Conservation (phyloP, 2,329 filamentous ascomycete genomes). For the Monilinia aucupariae region DNA sequence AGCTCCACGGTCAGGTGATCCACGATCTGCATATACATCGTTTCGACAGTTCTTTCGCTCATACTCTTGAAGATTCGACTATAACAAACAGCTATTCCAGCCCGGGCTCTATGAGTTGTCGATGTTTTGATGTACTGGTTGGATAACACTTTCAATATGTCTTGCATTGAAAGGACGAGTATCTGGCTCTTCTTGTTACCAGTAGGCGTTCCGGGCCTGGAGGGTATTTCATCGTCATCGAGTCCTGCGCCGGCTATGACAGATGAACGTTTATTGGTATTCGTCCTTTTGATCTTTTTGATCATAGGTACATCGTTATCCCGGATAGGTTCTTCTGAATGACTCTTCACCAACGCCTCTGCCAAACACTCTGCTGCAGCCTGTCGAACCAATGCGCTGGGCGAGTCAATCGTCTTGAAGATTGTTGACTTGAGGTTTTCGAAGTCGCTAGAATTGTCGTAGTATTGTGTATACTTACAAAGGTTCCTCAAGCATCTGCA, state of each 20-base stretch:
- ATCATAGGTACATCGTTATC: conserved; percentile 51
- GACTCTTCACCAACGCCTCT: conserved; percentile 74
- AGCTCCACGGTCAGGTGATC: conserved; percentile 77
- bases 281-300: conserved; percentile 68
- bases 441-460: conserved; percentile 84
- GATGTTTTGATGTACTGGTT: conserved; percentile 72
- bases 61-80: conserved; percentile 72
- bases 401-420: conserved; percentile 81
- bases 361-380: conserved; percentile 82
- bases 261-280: conserved; percentile 43
- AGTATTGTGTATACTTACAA: conserved; percentile 67
- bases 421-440: conserved; percentile 77
- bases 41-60: conserved; percentile 76
- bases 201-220: conserved; percentile 64
- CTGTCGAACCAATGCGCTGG: conserved; percentile 69
- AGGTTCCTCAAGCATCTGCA: conserved; percentile 75
- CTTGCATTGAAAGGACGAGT: conserved; percentile 67
- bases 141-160: conserved; percentile 75
- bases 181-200: conserved; percentile 68
- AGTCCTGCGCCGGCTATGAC: conserved; percentile 37
- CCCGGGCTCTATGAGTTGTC: conserved; percentile 73
- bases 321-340: conserved; percentile 55
- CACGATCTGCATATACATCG: conserved; percentile 74
- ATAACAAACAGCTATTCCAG: conserved; percentile 83
- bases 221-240: conserved; percentile 66